A percentile compares a stretch with the other conserved stretches of the same genome.
Conservation (phyloP, 2,329 filamentous ascomycete species). For the Arthrobotrys sphaeroides region DNA sequence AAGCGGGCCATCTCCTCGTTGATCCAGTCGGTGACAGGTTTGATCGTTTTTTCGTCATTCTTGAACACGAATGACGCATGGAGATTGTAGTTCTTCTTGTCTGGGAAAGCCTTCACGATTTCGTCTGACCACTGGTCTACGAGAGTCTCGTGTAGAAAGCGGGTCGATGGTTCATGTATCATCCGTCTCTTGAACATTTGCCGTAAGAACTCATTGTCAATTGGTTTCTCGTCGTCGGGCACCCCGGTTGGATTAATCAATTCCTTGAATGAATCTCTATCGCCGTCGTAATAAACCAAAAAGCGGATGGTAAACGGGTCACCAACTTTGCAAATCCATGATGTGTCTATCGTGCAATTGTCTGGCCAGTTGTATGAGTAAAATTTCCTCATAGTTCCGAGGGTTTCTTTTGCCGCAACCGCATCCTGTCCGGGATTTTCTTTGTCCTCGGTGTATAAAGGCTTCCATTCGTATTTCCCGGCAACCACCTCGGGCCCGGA, state of each 20-base stretch:
- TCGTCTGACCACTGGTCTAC: constrained; percentile 59
- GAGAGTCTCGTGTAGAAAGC: constrained; percentile 59
- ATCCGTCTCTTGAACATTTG: constrained; percentile 56
- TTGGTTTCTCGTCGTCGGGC: constrained; percentile 6
- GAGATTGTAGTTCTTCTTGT: constrained; percentile 57
- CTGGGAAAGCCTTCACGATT: constrained; percentile 55
- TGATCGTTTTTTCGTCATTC: constrained; percentile 4
- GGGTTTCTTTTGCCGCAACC: neutral
- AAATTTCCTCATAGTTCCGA: constrained; percentile 57
- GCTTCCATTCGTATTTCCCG: constrained; percentile 58
- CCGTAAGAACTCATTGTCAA: constrained; percentile 22
- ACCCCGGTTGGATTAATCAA: constrained; percentile 24
- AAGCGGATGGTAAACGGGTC: constrained; percentile 44
- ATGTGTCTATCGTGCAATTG: constrained; percentile 58
- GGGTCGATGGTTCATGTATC: constrained; percentile 55
- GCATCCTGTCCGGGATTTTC: neutral
- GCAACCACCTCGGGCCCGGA: too few relatives aligned
- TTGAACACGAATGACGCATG: constrained; percentile 58
- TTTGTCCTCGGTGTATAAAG: neutral
- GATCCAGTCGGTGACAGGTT: constrained; percentile 45
- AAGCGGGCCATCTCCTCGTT: constrained; percentile 53
- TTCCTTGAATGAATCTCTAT: constrained; percentile 37
- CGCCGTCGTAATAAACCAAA: constrained; percentile 54
- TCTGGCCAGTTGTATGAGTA: constrained; percentile 58
- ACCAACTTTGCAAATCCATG: constrained; percentile 54